phyloP scores from a whole-genome alignment of 257 asterid species.

The Craterostigma plantagineum region DNA sequence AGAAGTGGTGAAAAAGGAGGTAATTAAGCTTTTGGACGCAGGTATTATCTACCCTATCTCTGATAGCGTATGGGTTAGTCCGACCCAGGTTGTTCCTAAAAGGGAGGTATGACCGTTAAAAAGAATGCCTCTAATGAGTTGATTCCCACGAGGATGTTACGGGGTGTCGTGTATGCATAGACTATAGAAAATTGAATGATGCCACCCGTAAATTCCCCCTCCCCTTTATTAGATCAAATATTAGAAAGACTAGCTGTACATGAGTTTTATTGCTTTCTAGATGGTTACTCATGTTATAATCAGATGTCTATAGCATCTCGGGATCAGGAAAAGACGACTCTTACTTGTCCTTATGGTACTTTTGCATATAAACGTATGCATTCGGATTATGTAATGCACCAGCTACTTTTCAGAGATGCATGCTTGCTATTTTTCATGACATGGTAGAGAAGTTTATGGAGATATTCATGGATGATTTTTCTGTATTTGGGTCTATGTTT shows the following conservation, averaged over 20 bases:
- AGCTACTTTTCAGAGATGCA: background rate
- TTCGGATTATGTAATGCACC: background rate
- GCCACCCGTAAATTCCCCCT: no score
- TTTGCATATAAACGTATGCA: background rate
- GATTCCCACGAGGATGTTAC: background rate
- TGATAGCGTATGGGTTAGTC: background rate
- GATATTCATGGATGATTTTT: background rate
- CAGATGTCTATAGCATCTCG: background rate
- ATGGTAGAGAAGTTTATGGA: background rate
- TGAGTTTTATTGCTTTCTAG: background rate
- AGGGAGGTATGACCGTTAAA: background rate
- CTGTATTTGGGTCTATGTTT: background rate
- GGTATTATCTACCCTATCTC: background rate
- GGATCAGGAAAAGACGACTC: background rate
- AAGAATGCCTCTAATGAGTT: background rate
- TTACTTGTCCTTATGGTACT: background rate
- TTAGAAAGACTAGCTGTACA: background rate
- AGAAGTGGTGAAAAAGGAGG: background rate
- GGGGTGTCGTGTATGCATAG: background rate
- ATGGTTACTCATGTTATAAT: background rate
- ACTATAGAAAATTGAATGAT: background rate
- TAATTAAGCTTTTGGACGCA: background rate
- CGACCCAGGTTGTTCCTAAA: background rate
- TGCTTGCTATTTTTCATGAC: background rate
- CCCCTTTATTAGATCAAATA: background rate